These are phyloP conservation scores for Psilocybe cubensis DNA, from an alignment of 768 basidiomycete genomes.

Conservation along the genomic window DNA sequence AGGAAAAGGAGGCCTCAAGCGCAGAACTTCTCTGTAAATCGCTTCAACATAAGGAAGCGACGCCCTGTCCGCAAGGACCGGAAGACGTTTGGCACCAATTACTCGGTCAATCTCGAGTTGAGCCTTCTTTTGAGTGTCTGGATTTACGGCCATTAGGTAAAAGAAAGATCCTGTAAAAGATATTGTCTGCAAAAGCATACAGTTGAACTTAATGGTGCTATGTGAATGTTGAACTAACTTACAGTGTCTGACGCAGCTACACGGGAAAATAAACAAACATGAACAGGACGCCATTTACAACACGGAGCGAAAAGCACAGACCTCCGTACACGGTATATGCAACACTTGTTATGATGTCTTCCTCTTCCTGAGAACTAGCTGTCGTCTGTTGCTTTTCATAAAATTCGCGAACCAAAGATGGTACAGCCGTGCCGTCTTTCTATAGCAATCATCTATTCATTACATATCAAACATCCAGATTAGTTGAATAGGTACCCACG, in stretches of 20 bases:
- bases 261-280: background rate
- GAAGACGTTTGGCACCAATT: conserved; percentile 37
- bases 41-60: conserved; percentile 35
- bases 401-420: conserved; percentile 17
- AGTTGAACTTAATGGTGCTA: background rate
- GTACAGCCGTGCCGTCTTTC: conserved; percentile 13
- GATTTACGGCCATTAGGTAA: conserved; percentile 41
- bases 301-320: background rate
- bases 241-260: conserved; percentile 17
- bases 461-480: background rate
- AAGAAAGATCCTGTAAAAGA: conserved; percentile 35
- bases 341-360: conserved; percentile 8
- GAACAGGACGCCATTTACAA: too few relatives aligned
- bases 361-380: conserved; percentile 15
- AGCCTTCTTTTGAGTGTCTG: conserved; percentile 36
- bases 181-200: conserved; percentile 26
- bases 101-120: conserved; percentile 46
- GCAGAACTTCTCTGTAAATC: conserved; percentile 14
- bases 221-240: background rate
- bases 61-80: conserved; percentile 31
- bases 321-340: conserved; percentile 22
- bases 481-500: background rate
- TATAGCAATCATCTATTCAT: background rate
- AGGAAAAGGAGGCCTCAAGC: conserved; percentile 2
- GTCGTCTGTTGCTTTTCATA: conserved; percentile 12